Evolutionary conservation across 2,329 filamentous ascomycete genomes (phyloP).

Genomic region (Nannizzia gypsea): DNA sequence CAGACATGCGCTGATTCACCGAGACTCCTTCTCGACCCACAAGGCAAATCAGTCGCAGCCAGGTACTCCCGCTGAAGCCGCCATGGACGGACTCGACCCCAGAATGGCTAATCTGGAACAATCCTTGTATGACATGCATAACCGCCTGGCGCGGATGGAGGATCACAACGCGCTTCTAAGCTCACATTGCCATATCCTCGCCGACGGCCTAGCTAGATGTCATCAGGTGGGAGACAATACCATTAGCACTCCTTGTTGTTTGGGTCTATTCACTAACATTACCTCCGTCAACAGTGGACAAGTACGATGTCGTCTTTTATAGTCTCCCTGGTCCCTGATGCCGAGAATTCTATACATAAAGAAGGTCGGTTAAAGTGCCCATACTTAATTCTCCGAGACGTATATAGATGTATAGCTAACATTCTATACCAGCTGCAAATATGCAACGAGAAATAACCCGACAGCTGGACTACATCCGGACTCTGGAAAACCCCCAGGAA

Average conservation of each 20-base stretch:
- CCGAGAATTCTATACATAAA: slow-evolving; percentile 65
- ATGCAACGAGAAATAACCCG: slow-evolving; percentile 54
- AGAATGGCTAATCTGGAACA: slow-evolving; percentile 68
- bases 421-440: slow-evolving; percentile 33
- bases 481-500: slow-evolving; percentile 53
- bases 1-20: slow-evolving; percentile 80
- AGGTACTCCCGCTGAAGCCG: slow-evolving; percentile 71
- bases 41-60: slow-evolving; percentile 67
- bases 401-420: background rate
- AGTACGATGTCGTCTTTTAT: slow-evolving; percentile 70
- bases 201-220: slow-evolving; percentile 66
- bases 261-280: slow-evolving; percentile 1
- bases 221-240: slow-evolving; percentile 45
- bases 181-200: slow-evolving; percentile 66
- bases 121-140: slow-evolving; percentile 65
- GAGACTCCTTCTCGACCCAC: slow-evolving; percentile 67
- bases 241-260: slow-evolving; percentile 1
- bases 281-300: slow-evolving; percentile 49
- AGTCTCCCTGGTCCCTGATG: slow-evolving; percentile 59
- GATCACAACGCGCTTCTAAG: slow-evolving; percentile 70
- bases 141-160: slow-evolving; percentile 67
- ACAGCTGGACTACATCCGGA: slow-evolving; percentile 47
- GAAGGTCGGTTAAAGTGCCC: slow-evolving; percentile 73
- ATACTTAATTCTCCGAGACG: too few species aligned
- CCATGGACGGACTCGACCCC: slow-evolving; percentile 66